phyloP scores from a whole-genome alignment of 2,329 filamentous ascomycete genomes.

The Claviceps pusilla region DNA sequence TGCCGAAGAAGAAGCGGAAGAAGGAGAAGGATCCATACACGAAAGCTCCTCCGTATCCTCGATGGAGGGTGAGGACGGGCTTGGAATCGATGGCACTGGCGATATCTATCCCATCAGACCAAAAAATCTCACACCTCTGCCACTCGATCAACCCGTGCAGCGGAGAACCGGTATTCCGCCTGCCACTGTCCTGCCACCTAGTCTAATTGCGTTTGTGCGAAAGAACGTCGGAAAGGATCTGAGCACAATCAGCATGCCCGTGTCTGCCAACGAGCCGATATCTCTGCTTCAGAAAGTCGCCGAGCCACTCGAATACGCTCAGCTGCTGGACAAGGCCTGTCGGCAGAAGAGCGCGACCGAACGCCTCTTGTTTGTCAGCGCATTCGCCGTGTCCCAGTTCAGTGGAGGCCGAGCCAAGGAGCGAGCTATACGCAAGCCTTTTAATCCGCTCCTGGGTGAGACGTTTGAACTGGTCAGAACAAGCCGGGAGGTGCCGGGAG shows the following conservation, averaged over 20 bases:
- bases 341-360: constrained; percentile 46
- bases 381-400: constrained; percentile 80
- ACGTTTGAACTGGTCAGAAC: constrained; percentile 85
- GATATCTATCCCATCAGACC: constrained; percentile 59
- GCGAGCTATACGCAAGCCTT: constrained; percentile 84
- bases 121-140: constrained; percentile 63
- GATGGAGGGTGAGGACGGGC: constrained; percentile 42
- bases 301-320: constrained; percentile 82
- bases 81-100: constrained; percentile 43
- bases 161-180: constrained; percentile 58
- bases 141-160: constrained; percentile 47
- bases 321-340: constrained; percentile 64
- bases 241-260: constrained; percentile 93
- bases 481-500: constrained; percentile 54
- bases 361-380: constrained; percentile 69
- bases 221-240: constrained; percentile 98
- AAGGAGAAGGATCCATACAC: constrained; percentile 7
- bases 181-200: constrained; percentile 68
- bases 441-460: constrained; percentile 92
- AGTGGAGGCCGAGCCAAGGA: constrained; percentile 74
- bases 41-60: constrained; percentile 46
- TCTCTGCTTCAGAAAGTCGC: constrained; percentile 78
- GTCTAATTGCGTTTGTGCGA: constrained; percentile 80
- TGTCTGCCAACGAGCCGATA: constrained; percentile 84
- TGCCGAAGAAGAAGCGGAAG: constrained; percentile 4